Evolutionary conservation across 2,329 filamentous ascomycete species (phyloP).

Genomic region (Trichoderma simmonsii): DNA sequence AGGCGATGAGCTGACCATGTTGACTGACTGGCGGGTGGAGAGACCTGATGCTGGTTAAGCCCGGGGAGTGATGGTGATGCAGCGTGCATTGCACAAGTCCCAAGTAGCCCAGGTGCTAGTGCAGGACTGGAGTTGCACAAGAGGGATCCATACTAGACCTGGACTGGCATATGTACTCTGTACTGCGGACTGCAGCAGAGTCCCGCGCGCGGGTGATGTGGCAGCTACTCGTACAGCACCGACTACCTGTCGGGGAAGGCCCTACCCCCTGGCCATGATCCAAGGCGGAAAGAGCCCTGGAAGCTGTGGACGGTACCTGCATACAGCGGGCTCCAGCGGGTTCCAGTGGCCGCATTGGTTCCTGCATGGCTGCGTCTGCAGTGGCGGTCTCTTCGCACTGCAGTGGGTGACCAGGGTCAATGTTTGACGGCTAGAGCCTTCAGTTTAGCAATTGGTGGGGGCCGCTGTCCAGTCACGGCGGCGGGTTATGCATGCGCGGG

Average conservation of each 20-base stretch:
- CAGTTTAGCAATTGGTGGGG: not conserved
- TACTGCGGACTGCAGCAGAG: not conserved
- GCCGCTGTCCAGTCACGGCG: slow-evolving; percentile 3
- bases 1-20: slow-evolving; percentile 9
- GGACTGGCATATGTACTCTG: not conserved
- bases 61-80: slow-evolving; percentile 5
- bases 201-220: not conserved
- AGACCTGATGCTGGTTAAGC: not conserved
- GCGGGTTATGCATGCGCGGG: slow-evolving; percentile 10
- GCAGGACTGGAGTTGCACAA: not conserved
- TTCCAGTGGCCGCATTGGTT: slow-evolving; percentile 17
- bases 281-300: slow-evolving; percentile 15
- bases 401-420: not conserved
- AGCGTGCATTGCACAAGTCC: slow-evolving; percentile 12
- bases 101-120: not conserved
- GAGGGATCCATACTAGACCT: not conserved
- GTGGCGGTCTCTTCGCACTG: slow-evolving; percentile 13
- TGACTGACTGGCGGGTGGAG: not conserved
- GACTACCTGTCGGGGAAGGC: not conserved
- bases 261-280: not conserved
- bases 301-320: slow-evolving; percentile 15
- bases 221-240: not conserved
- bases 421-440: not conserved
- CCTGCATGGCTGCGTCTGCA: slow-evolving; percentile 18
- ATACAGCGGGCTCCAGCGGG: slow-evolving; percentile 13